A percentile compares a stretch with the other conserved stretches of the same genome.
Evolutionary conservation across 2,329 filamentous ascomycete genomes (phyloP).

Genomic region (Pyrenophora graminea): DNA sequence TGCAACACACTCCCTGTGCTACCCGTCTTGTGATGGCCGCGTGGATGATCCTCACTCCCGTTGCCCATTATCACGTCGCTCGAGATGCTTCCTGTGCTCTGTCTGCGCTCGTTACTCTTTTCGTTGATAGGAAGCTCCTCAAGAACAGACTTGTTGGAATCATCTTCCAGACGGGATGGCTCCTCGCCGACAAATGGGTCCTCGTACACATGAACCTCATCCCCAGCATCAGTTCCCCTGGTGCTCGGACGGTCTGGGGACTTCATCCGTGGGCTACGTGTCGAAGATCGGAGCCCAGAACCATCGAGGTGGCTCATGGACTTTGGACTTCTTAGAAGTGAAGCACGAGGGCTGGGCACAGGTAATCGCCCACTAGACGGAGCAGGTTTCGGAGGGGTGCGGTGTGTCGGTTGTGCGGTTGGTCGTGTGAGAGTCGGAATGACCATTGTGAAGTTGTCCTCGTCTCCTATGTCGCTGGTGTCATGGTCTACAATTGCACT

Average conservation of each 20-base stretch:
- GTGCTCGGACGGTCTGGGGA: conserved; percentile 43
- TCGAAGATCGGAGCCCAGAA: conserved; percentile 20
- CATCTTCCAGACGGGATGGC: conserved; percentile 28
- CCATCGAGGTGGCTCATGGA: conserved; percentile 33
- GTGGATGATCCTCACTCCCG: conserved; percentile 28
- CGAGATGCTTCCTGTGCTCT: conserved; percentile 35
- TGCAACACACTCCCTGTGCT: conserved; percentile 44
- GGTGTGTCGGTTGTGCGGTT: conserved; percentile 32
- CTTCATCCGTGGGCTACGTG: conserved; percentile 36
- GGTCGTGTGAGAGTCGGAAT: conserved; percentile 48
- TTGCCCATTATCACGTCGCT: conserved; percentile 36
- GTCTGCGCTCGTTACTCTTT: conserved; percentile 44
- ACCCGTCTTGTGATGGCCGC: conserved; percentile 45
- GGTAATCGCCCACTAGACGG: conserved; percentile 32
- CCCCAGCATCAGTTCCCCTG: conserved; percentile 39
- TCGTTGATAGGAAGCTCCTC: conserved; percentile 58
- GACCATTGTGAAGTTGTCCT: conserved; percentile 58
- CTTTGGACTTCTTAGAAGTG: conserved; percentile 35
- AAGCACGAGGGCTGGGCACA: conserved; percentile 33
- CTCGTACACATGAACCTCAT: conserved; percentile 58
- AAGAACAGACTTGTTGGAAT: conserved; percentile 51
- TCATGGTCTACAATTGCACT: conserved; percentile 48
- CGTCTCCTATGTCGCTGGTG: conserved; percentile 44
- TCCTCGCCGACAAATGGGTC: conserved; percentile 54
- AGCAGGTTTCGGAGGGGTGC: conserved; percentile 40